phyloP scores from a whole-genome alignment of 345 rosid genomes.

The Arabis alpina region DNA sequence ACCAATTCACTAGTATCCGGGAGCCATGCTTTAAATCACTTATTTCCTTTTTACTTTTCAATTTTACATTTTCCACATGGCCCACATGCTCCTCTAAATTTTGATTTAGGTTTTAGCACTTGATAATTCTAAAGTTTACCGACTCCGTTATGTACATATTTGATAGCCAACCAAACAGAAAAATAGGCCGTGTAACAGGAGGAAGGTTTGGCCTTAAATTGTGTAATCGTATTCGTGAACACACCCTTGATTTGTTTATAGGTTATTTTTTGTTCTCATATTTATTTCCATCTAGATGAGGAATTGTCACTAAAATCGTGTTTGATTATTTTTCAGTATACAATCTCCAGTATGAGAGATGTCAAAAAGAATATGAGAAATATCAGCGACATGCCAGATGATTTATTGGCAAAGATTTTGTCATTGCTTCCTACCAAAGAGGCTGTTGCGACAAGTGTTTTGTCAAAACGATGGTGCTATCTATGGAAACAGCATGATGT shows the following conservation, averaged over 20 bases:
- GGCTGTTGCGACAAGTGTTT: constrained; percentile 3
- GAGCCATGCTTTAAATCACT: not conserved
- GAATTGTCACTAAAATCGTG: not conserved
- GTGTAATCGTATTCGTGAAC: not conserved
- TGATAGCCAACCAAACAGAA: no score
- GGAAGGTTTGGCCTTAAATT: not conserved
- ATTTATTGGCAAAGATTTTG: constrained; percentile 16
- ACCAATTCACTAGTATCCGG: no score
- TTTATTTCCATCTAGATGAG: not conserved
- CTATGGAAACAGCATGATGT: not conserved
- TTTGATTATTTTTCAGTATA: not conserved
- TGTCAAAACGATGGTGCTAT: not conserved
- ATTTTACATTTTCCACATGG: no score
- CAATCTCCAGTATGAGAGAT: not conserved
- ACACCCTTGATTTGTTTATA: not conserved
- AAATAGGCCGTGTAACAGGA: not conserved
- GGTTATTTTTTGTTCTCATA: not conserved
- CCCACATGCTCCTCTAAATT: no score
- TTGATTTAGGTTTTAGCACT: no score
- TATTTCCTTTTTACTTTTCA: no score
- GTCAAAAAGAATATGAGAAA: not conserved
- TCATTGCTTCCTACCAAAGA: constrained; percentile 15
- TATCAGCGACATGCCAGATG: constrained; percentile 9
- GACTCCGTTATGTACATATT: no score
- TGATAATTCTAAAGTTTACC: no score